Base-by-base conservation (phyloP, 306 rosid species). In the Comarum palustre region DNA sequence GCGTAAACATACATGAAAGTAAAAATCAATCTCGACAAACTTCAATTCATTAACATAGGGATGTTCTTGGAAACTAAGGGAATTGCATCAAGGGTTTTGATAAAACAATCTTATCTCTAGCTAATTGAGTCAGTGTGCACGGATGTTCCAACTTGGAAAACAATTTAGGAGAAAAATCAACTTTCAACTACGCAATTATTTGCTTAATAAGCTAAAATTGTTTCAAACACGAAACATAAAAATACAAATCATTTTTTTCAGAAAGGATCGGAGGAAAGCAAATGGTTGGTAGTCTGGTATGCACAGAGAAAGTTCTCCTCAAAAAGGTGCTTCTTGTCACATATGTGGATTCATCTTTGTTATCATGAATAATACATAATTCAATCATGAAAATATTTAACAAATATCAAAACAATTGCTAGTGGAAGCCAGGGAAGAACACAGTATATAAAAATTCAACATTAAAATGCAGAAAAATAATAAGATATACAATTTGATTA, bases 141-240 rank as follows among this genome's bases (percentile, higher is more conserved):
- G 87, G 91, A 86, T 63, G 81, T 78, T 73, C 79, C n/a, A n/a
- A n/a, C n/a, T 73, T 54, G 73, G 86, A 77, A 81, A 87, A 81
- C 82, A 83, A 66, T 72, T 87, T 78, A 31, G 80, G 75, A 80
- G 66, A 74, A 68, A 17, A 80, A 84, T 55, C 10, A 48, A 43
- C 66, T 24, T 55, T 54, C 50, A 19, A 51, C 29, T 2, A 17
- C 47, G 17, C 19, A 29, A 47, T 68, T 46, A 29, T 47, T 68
- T 42, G 71, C 55, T 20, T 59, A 17, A 16, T 59, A 17, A 16
- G 46, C 42, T 58, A 58, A 63, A 32, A 38, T 14, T 50, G 7
- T 27, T 14, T 4, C 72, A 25, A 51, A 54, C 15, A 48, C 22
- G 10, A 24, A 36, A 52, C 34, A 22, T 32, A 19, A 45, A 74